Percentiles rank a stretch among this genome's conserved stretches.
Conservation (phyloP, 2,329 filamentous ascomycete genomes). For the Cryphonectria japonica region DNA sequence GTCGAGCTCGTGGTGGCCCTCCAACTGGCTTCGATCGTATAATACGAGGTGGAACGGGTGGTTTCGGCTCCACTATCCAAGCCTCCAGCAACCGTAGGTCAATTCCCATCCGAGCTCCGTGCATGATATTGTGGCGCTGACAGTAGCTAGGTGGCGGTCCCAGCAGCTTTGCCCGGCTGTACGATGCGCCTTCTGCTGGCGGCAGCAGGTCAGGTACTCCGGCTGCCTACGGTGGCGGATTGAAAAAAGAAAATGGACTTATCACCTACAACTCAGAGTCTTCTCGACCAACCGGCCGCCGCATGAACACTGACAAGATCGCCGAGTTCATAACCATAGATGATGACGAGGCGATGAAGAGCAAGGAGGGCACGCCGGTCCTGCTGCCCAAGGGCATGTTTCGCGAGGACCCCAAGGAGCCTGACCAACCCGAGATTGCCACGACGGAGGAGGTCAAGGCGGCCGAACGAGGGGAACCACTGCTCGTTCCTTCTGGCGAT, state of each 20-base stretch:
- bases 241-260: constrained; percentile 23
- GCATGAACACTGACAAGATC: constrained; percentile 29
- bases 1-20: constrained; percentile 33
- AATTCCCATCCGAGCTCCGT: background rate
- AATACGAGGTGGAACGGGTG: constrained; percentile 21
- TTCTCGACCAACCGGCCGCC: constrained; percentile 27
- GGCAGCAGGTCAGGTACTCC: constrained; percentile 14
- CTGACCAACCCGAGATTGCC: constrained; percentile 54
- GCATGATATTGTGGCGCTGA: constrained; percentile 1
- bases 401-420: constrained; percentile 57
- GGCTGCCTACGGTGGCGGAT: constrained; percentile 13
- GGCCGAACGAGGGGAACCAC: constrained; percentile 52
- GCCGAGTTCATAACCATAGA: constrained; percentile 27
- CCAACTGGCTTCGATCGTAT: constrained; percentile 28
- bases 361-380: constrained; percentile 24
- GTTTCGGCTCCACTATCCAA: constrained; percentile 25
- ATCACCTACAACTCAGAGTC: constrained; percentile 18
- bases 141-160: constrained; percentile 15
- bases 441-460: constrained; percentile 62
- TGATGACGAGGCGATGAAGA: constrained; percentile 20
- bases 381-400: constrained; percentile 60
- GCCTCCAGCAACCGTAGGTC: constrained; percentile 22
- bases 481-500: constrained; percentile 44
- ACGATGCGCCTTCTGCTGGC: constrained; percentile 25
- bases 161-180: constrained; percentile 20